phyloP scores from a whole-genome alignment of 1,284 basidiomycete genomes.

The Tilletia caries region DNA sequence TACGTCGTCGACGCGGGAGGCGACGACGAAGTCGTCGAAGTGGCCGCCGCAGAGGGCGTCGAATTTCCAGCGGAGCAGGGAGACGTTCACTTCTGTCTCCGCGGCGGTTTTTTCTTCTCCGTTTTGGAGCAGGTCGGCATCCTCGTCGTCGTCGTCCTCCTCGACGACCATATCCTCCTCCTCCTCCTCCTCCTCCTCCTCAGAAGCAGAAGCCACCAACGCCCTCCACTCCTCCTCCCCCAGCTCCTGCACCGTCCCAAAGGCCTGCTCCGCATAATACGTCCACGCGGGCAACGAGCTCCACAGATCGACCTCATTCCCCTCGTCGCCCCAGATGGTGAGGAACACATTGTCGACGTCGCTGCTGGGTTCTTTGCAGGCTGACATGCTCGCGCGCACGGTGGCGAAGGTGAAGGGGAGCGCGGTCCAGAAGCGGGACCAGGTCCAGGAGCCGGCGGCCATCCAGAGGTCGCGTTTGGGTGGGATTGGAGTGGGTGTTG shows the following conservation, averaged over 20 bases:
- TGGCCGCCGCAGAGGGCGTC: slow-evolving; percentile 49
- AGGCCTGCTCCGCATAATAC: slow-evolving; percentile 53
- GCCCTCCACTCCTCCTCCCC: neutral
- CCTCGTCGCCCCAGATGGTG: slow-evolving; percentile 56
- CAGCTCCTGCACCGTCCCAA: slow-evolving; percentile 22
- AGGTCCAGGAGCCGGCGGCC: slow-evolving; percentile 55
- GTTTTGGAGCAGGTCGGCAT: neutral
- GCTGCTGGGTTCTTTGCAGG: slow-evolving; percentile 38
- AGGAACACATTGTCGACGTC: slow-evolving; percentile 53
- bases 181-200: neutral
- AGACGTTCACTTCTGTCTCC: slow-evolving; percentile 39
- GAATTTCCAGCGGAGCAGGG: slow-evolving; percentile 32
- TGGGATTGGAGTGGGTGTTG: neutral
- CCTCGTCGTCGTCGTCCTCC: neutral
- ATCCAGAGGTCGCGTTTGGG: slow-evolving; percentile 45
- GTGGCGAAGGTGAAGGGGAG: slow-evolving; percentile 55
- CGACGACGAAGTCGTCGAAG: slow-evolving; percentile 54
- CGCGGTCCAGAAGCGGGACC: slow-evolving; percentile 55
- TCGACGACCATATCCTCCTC: neutral
- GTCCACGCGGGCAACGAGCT: slow-evolving; percentile 37
- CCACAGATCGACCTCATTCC: slow-evolving; percentile 51
- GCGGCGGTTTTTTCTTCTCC: neutral
- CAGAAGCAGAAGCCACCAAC: neutral
- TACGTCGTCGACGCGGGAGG: slow-evolving; percentile 49
- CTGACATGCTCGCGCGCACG: slow-evolving; percentile 50